Percentiles rank a stretch among this genome's conserved stretches.
phyloP scores from a whole-genome alignment of 805 yeast genomes.

The Wickerhamomyces canadensis region DNA sequence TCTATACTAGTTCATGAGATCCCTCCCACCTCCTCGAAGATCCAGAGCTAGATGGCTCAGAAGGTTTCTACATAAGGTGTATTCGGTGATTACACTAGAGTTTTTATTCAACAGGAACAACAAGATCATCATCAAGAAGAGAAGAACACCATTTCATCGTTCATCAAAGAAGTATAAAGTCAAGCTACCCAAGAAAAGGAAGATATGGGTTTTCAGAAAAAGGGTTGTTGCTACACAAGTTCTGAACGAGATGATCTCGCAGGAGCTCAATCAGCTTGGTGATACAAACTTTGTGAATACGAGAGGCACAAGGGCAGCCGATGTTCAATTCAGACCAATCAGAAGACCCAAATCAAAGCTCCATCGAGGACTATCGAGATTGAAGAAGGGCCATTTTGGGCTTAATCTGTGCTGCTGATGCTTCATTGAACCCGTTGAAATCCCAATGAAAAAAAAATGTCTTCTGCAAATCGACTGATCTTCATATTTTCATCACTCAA shows the following conservation, averaged over 20 bases:
- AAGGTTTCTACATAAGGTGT: constrained; percentile 12
- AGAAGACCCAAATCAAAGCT: neutral
- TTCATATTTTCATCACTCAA: too few species aligned
- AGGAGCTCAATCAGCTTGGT: neutral
- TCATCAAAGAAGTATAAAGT: constrained; percentile 18
- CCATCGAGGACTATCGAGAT: neutral
- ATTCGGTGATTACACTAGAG: constrained; percentile 12
- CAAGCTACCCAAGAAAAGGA: constrained; percentile 8
- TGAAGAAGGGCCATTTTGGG: neutral
- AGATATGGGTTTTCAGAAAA: neutral
- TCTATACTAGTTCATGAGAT: too few species aligned
- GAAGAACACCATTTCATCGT: constrained; percentile 21
- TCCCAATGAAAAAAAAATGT: too few species aligned
- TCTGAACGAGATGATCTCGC: constrained; percentile 7
- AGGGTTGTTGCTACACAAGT: constrained; percentile 12
- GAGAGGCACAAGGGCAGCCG: neutral
- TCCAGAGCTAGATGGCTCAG: constrained; percentile 18
- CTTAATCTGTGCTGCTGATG: too few species aligned
- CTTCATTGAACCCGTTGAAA: too few species aligned
- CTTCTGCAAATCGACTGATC: too few species aligned
- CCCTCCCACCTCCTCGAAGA: constrained; percentile 22
- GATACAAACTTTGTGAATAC: too few species aligned
- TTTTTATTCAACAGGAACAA: constrained; percentile 10
- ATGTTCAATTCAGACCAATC: neutral
- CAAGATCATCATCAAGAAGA: constrained; percentile 11